Evolutionary conservation across 2,329 filamentous ascomycete genomes (phyloP), one percentile per base, ranked within the genome.

Genomic region (Fusarium mangiferae): DNA sequence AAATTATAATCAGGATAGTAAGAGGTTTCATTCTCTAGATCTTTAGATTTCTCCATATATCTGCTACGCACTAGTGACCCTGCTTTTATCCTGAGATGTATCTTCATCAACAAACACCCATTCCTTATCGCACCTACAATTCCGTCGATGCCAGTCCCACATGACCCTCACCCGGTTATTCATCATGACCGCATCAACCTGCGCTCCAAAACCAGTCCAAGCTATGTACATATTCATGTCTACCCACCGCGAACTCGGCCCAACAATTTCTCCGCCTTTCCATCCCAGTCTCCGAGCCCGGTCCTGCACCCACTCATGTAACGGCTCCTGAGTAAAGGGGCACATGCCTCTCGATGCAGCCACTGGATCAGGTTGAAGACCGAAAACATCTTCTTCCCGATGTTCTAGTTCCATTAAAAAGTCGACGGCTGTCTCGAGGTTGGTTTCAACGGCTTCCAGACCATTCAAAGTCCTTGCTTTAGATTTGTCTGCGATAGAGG

Each of bases 11-110:
- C 20, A 20, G 11, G 13, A 22, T 12, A 0, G 6, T 14, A 0
- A 14, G 20, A 22, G 22, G 12, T 41, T 22, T 6, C 7, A 33
- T 33, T 6, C 30, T 10, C 1, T 33, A 13, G 4, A 41, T 5
- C 1, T 1, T 22, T 9, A 14, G 12, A 22, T 14, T 9, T 1
- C 12, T 8, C 13, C 0, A 3, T 9, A 1, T 14, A 22, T 41
- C 38, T 22, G 14, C 22, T 8, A 22, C 20, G 2, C 1, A 1
- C 8, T 3, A 2, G 12, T 14, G 3, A 22, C 20, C 0, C 38
- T 14, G 38, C 20, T 41, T 41, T 41, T 5, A 41, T 41, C 38
- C 38, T 41, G 0, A 22, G 38, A 41, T 22, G 3, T 41, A 41
- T 41, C 20, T 22, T 41, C 0, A 9, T 22, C n/a, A n/a, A 30